phyloP scores from a whole-genome alignment of 2,329 filamentous ascomycete genomes.

The Pseudocercospora vitis region DNA sequence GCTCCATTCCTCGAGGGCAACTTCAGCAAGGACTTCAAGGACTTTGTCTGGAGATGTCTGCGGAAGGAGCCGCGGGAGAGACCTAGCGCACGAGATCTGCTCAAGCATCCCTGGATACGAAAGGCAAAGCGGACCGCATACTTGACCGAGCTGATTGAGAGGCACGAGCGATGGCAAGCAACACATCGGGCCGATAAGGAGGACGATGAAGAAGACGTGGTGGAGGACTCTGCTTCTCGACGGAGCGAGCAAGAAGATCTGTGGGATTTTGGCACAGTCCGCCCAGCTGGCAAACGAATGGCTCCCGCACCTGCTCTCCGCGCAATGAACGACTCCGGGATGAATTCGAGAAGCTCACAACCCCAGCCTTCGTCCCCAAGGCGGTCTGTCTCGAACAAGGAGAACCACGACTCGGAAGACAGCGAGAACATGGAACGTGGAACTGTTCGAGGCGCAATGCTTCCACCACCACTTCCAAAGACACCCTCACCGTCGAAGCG shows the following conservation, averaged over 20 bases:
- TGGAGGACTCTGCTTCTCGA: conserved; percentile 45
- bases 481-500: conserved; percentile 48
- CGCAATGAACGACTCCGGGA: conserved; percentile 75
- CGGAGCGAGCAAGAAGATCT: conserved; percentile 74
- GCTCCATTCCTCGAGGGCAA: conserved; percentile 67
- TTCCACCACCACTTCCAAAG: conserved; percentile 38
- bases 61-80: conserved; percentile 86
- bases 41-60: conserved; percentile 65
- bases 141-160: conserved; percentile 90
- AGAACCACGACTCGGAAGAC: conserved; percentile 35
- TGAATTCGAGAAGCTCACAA: conserved; percentile 64
- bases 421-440: conserved; percentile 37
- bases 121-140: conserved; percentile 95
- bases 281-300: conserved; percentile 62
- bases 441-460: conserved; percentile 32
- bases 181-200: conserved; percentile 72
- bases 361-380: conserved; percentile 44
- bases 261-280: conserved; percentile 97
- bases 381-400: conserved; percentile 37
- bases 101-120: conserved; percentile 87
- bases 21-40: conserved; percentile 52
- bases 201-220: conserved; percentile 59
- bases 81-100: conserved; percentile 79
- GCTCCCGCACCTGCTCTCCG: conserved; percentile 64
- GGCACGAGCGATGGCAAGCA: conserved; percentile 82